phyloP scores from a whole-genome alignment of 2,329 filamentous ascomycete genomes.

The Dryadomyces sulphureus region DNA sequence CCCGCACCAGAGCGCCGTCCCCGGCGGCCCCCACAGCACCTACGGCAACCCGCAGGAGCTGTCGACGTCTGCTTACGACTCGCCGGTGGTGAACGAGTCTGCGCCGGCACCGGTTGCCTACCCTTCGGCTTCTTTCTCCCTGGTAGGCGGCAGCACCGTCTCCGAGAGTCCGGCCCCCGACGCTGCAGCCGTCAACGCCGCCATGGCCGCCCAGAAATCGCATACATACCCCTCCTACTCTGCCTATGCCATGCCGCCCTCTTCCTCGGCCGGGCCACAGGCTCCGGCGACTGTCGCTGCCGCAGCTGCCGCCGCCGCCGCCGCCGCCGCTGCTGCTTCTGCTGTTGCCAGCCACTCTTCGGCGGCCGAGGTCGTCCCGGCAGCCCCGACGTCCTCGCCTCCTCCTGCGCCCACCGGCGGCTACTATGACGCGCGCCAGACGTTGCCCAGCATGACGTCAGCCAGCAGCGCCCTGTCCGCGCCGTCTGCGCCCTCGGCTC shows the following conservation, averaged over 20 bases:
- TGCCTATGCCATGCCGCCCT: background rate
- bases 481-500: background rate
- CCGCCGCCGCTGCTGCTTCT: constrained; percentile 10
- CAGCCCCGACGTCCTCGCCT: constrained; percentile 18
- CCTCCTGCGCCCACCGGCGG: constrained; percentile 20
- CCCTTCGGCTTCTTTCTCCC: constrained; percentile 31
- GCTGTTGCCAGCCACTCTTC: constrained; percentile 13
- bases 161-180: background rate
- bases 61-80: constrained; percentile 64
- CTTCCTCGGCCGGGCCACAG: background rate
- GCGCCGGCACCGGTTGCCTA: constrained; percentile 25
- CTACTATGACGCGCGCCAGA: constrained; percentile 29
- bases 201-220: constrained; percentile 7
- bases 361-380: constrained; percentile 14
- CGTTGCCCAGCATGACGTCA: constrained; percentile 21
- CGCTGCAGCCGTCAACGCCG: background rate
- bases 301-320: constrained; percentile 8
- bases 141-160: constrained; percentile 11
- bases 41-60: constrained; percentile 64
- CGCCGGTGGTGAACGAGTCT: constrained; percentile 30
- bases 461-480: background rate
- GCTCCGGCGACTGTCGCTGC: background rate
- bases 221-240: constrained; percentile 8
- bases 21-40: constrained; percentile 46
- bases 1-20: constrained; percentile 19